A percentile compares a stretch with the other conserved stretches of the same genome.
phyloP scores from a whole-genome alignment of 177 flowering plant species.

The Vitis hybrid region DNA sequence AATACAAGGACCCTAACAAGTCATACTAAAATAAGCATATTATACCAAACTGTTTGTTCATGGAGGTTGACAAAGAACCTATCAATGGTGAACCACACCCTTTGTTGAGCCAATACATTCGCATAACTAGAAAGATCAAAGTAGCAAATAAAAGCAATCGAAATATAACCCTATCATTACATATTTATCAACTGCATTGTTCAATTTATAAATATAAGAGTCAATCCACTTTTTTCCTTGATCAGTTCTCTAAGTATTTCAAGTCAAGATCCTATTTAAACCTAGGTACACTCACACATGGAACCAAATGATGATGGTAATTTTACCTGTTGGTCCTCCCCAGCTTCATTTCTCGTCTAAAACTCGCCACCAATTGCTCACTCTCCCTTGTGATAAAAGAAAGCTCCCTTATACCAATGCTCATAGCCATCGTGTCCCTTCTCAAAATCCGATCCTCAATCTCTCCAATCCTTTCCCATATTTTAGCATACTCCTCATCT shows the following conservation, averaged over 20 bases:
- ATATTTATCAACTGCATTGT: too few relatives aligned
- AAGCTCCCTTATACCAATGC: constrained; percentile 73
- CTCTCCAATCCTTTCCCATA: constrained; percentile 61
- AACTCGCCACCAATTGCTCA: constrained; percentile 58
- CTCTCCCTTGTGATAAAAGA: constrained; percentile 69
- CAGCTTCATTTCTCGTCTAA: constrained; percentile 41
- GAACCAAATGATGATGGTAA: not conserved
- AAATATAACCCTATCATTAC: too few relatives aligned
- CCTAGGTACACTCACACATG: not conserved
- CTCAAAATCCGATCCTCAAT: constrained; percentile 63
- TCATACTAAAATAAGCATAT: not conserved
- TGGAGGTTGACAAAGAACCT: too few relatives aligned
- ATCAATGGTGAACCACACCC: too few relatives aligned
- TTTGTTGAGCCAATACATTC: too few relatives aligned
- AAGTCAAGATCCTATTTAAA: too few relatives aligned
- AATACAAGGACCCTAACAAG: not conserved
- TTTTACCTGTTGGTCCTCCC: constrained; percentile 41
- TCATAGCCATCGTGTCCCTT: constrained; percentile 60
- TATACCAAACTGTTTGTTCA: too few relatives aligned
- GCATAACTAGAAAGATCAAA: too few relatives aligned
- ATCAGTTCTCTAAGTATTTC: too few relatives aligned
- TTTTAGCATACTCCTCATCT: constrained; percentile 52
- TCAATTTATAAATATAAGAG: too few relatives aligned
- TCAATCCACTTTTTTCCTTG: too few relatives aligned
- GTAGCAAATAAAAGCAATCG: too few relatives aligned